phyloP scores from a whole-genome alignment of 192 early-diverging fungal genomes.

The Chytriomyces hyalinus region DNA sequence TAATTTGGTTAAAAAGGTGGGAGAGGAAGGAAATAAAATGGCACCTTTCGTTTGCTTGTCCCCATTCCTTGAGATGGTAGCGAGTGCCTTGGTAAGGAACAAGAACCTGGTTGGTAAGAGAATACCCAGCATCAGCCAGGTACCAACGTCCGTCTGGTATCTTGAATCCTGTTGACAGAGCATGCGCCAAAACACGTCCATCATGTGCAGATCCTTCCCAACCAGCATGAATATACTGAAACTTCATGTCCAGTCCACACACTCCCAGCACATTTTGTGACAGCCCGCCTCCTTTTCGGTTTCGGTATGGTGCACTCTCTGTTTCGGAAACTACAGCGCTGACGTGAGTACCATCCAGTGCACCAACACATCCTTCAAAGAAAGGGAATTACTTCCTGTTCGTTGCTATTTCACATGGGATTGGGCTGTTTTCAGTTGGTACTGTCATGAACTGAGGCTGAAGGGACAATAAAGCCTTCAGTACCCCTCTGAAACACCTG shows the following conservation, averaged over 20 bases:
- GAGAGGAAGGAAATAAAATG: not conserved
- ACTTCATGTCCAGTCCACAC: constrained; percentile 8
- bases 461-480: not conserved
- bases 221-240: constrained; percentile 17
- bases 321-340: not conserved
- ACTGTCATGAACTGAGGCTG: not conserved
- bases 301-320: not conserved
- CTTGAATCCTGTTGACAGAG: constrained; percentile 5
- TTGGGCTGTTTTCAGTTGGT: not conserved
- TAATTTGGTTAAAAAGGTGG: too few relatives aligned
- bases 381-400: not conserved
- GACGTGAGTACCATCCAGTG: constrained; percentile 31
- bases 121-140: constrained; percentile 26
- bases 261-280: constrained; percentile 33
- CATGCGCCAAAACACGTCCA: constrained; percentile 19
- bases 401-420: not conserved
- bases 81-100: constrained; percentile 28
- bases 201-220: constrained; percentile 38
- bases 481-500: not conserved
- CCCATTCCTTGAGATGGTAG: constrained; percentile 33
- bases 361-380: constrained; percentile 19
- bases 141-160: constrained; percentile 23
- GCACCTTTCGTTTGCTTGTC: not conserved
- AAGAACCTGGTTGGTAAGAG: constrained; percentile 3
- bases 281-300: constrained; percentile 9